Conservation (phyloP, 2,329 filamentous ascomycete genomes). For the Exophiala sideris region DNA sequence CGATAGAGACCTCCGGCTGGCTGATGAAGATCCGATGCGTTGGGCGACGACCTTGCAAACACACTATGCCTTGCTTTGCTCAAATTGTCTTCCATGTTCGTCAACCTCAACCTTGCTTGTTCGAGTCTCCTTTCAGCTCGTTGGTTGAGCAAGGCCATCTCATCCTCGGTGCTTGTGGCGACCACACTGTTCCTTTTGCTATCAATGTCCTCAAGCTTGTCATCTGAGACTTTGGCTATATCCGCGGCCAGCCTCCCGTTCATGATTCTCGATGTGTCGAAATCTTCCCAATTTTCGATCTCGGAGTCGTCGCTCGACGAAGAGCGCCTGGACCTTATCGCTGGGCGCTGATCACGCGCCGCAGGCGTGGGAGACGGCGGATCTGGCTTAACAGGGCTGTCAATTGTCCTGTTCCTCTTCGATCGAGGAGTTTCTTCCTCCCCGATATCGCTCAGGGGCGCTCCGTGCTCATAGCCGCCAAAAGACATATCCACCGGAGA, state of each 20-base stretch:
- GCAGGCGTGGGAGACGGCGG: slow-evolving; percentile 19
- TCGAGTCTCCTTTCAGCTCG: slow-evolving; percentile 86
- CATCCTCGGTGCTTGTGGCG: slow-evolving; percentile 53
- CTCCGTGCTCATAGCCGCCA: slow-evolving; percentile 38
- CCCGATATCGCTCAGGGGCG: slow-evolving; percentile 45
- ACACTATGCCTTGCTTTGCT: slow-evolving; percentile 69
- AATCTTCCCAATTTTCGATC: slow-evolving; percentile 30
- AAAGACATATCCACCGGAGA: slow-evolving; percentile 26
- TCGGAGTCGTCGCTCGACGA: slow-evolving; percentile 33
- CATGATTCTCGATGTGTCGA: slow-evolving; percentile 27
- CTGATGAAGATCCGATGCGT: slow-evolving; percentile 40
- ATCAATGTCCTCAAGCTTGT: slow-evolving; percentile 31
- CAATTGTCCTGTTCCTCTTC: slow-evolving; percentile 12
- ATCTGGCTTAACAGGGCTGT: slow-evolving; percentile 5
- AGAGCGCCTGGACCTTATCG: slow-evolving; percentile 48
- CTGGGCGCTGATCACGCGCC: not conserved
- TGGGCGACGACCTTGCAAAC: slow-evolving; percentile 48
- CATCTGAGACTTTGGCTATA: slow-evolving; percentile 26
- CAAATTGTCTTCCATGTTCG: slow-evolving; percentile 90
- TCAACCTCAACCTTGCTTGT: slow-evolving; percentile 85
- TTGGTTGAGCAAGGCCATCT: slow-evolving; percentile 72
- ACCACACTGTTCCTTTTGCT: slow-evolving; percentile 35
- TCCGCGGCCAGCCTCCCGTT: slow-evolving; percentile 27
- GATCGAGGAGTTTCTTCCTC: slow-evolving; percentile 38
- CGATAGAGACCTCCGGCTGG: slow-evolving; percentile 42